A percentile compares a stretch with the other conserved stretches of the same genome.
Evolutionary conservation across 768 basidiomycete species (phyloP).

Genomic region (Lentinula detonsa): DNA sequence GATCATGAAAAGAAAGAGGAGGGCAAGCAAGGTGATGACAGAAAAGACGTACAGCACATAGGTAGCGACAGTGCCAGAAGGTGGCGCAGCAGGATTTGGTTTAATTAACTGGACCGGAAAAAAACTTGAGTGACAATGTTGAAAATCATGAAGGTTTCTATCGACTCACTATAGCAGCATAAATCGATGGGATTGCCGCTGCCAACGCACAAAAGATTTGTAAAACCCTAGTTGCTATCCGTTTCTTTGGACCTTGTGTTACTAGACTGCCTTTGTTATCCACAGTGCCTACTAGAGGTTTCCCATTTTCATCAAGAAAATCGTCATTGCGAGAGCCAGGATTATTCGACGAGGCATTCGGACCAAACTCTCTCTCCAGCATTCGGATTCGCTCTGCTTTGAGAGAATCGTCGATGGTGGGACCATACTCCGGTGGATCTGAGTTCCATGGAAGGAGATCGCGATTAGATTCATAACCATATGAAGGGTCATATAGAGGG

Average conservation of each 20-base stretch:
- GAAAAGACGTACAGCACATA: slow-evolving; percentile 55
- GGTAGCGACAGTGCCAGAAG: slow-evolving; percentile 47
- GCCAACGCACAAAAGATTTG: slow-evolving; percentile 47
- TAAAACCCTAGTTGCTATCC: slow-evolving; percentile 38
- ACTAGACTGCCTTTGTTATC: slow-evolving; percentile 52
- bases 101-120: slow-evolving; percentile 44
- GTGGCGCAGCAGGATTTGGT: slow-evolving; percentile 42
- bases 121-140: slow-evolving; percentile 4
- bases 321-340: slow-evolving; percentile 17
- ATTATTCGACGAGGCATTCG: slow-evolving; percentile 25
- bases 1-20: slow-evolving; percentile 51
- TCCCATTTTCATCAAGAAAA: slow-evolving; percentile 38
- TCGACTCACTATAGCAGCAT: slow-evolving; percentile 52
- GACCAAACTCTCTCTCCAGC: slow-evolving; percentile 64
- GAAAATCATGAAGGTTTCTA: too few relatives aligned
- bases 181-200: slow-evolving; percentile 51
- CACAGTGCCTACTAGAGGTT: slow-evolving; percentile 51
- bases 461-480: slow-evolving; percentile 34
- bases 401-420: slow-evolving; percentile 37
- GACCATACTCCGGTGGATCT: slow-evolving; percentile 38
- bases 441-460: slow-evolving; percentile 48
- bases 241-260: slow-evolving; percentile 58
- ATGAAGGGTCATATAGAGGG: slow-evolving; percentile 26
- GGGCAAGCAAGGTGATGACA: slow-evolving; percentile 41
- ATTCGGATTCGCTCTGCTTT: slow-evolving; percentile 69